These are phyloP conservation scores for Incumbomyces lentus DNA, from an alignment of 2,329 filamentous ascomycete genomes.

Conservation along the genomic window DNA sequence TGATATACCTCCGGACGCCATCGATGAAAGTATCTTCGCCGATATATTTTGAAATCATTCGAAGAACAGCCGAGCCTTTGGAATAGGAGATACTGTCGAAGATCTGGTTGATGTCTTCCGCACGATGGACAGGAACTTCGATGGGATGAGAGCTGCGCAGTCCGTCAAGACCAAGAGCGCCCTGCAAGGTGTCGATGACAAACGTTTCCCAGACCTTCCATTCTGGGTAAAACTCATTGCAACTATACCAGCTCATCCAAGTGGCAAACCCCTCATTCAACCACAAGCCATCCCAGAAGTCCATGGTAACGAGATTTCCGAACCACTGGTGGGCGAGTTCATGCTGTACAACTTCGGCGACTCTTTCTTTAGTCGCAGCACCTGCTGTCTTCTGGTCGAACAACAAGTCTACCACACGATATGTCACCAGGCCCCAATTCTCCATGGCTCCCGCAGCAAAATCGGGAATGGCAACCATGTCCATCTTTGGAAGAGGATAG, in stretches of 20 bases:
- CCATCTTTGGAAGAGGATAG: slow-evolving; percentile 87
- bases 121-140: slow-evolving; percentile 88
- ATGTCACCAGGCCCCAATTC: slow-evolving; percentile 95
- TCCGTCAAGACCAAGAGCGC: slow-evolving; percentile 77
- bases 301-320: slow-evolving; percentile 94
- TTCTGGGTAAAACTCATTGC: slow-evolving; percentile 90
- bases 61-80: slow-evolving; percentile 88
- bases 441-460: slow-evolving; percentile 96
- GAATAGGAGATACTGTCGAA: slow-evolving; percentile 97
- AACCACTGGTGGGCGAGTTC: slow-evolving; percentile 98
- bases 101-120: slow-evolving; percentile 95
- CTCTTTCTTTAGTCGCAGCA: slow-evolving; percentile 79
- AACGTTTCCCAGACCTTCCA: slow-evolving; percentile 98
- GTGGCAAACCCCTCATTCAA: slow-evolving; percentile 89
- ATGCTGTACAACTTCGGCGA: slow-evolving; percentile 93
- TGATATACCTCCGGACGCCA: slow-evolving; percentile 80
- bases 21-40: slow-evolving; percentile 90
- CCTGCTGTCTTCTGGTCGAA: slow-evolving; percentile 87
- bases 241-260: slow-evolving; percentile 89
- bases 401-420: slow-evolving; percentile 81
- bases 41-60: slow-evolving; percentile 94
- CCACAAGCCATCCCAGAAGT: slow-evolving; percentile 97
- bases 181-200: slow-evolving; percentile 83
- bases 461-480: slow-evolving; percentile 92
- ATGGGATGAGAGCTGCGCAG: slow-evolving; percentile 92